Conservation (phyloP, 305 asterid genomes). For the Vinca major region DNA sequence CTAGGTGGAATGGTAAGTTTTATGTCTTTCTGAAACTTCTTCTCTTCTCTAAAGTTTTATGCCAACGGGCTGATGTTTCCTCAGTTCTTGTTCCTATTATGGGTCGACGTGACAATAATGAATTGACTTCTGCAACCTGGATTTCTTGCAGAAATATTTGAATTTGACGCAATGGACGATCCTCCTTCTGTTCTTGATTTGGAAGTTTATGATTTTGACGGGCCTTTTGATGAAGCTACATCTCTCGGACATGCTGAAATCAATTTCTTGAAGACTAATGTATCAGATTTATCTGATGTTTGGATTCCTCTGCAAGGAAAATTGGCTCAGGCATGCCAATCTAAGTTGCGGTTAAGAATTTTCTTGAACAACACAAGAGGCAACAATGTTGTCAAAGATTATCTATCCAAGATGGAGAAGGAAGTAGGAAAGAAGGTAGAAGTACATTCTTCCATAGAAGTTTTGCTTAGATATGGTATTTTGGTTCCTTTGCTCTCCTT, state of each 20-base stretch:
- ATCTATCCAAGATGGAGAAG: conserved; percentile 85
- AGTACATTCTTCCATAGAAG: conserved; percentile 10
- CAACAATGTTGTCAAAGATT: conserved; percentile 61
- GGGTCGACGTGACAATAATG: too few species aligned
- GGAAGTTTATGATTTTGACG: conserved; percentile 88
- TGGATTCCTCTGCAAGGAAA: conserved; percentile 91
- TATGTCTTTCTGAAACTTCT: conserved; percentile 9
- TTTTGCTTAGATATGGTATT: conserved; percentile 15
- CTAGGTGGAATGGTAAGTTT: conserved; percentile 77
- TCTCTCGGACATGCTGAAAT: conserved; percentile 83
- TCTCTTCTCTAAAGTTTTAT: not conserved
- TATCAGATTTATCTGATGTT: conserved; percentile 75
- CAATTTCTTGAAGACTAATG: conserved; percentile 63
- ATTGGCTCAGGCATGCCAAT: conserved; percentile 95
- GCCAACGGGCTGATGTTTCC: not conserved
- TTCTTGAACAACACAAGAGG: conserved; percentile 77
- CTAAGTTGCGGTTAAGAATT: conserved; percentile 81
- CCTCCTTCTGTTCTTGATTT: conserved; percentile 85
- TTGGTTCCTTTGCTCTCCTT: conserved; percentile 8
- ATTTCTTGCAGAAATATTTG: conserved; percentile 73
- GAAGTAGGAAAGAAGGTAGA: conserved; percentile 95
- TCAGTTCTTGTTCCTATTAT: not conserved
- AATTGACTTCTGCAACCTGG: not conserved
- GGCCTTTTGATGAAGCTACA: conserved; percentile 83
- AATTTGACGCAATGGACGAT: conserved; percentile 97